phyloP scores from a whole-genome alignment of 768 basidiomycete species.

The Tricholoma bakamatsutake region DNA sequence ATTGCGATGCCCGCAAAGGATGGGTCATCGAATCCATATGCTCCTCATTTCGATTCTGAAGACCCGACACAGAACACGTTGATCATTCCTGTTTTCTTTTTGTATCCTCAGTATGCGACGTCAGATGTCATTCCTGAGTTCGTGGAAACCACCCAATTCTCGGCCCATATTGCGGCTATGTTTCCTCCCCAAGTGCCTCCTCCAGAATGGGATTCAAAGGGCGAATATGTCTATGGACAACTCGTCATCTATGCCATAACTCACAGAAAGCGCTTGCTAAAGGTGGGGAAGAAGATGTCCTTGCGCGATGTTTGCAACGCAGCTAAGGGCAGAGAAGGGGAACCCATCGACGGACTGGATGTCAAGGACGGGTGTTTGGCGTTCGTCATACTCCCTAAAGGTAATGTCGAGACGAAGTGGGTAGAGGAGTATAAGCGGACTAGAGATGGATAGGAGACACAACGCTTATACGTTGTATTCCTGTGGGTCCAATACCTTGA shows the following conservation, averaged over 20 bases:
- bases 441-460: constrained; percentile 23
- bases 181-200: constrained; percentile 66
- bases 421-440: constrained; percentile 77
- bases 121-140: constrained; percentile 89
- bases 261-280: constrained; percentile 66
- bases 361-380: constrained; percentile 77
- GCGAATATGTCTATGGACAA: constrained; percentile 58
- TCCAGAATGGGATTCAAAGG: constrained; percentile 71
- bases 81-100: constrained; percentile 83
- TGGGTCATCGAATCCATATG: constrained; percentile 48
- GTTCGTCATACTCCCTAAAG: constrained; percentile 75
- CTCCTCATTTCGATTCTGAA: constrained; percentile 62
- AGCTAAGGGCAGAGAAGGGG: constrained; percentile 54
- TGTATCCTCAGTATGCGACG: constrained; percentile 86
- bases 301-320: constrained; percentile 69
- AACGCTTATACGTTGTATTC: background rate
- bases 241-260: constrained; percentile 86
- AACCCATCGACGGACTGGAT: constrained; percentile 72
- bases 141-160: constrained; percentile 79
- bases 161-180: constrained; percentile 71
- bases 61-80: constrained; percentile 56
- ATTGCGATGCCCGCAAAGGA: constrained; percentile 48
- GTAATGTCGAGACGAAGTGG: constrained; percentile 76
- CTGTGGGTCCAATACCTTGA: background rate
- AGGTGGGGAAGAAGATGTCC: constrained; percentile 88